Conservation (phyloP, 768 basidiomycete species). For the Rhizopogon rudus region DNA sequence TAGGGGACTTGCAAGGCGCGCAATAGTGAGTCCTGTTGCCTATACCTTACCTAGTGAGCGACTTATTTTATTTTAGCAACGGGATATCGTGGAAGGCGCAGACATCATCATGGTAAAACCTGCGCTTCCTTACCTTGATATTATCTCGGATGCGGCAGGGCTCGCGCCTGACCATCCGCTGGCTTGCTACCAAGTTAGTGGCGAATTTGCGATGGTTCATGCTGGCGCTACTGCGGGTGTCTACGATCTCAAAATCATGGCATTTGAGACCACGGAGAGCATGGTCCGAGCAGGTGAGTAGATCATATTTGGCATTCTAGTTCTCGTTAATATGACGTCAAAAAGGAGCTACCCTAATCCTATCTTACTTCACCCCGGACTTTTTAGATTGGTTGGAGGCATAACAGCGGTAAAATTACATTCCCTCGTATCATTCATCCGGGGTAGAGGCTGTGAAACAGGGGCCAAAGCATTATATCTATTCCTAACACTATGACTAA, state of each 20-base stretch:
- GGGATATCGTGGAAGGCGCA: slow-evolving; percentile 87
- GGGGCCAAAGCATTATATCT: too few relatives aligned
- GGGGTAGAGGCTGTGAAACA: too few relatives aligned
- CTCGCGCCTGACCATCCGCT: slow-evolving; percentile 84
- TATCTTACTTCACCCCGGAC: slow-evolving; percentile 95
- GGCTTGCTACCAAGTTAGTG: slow-evolving; percentile 97
- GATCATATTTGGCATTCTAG: neutral
- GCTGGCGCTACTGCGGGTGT: slow-evolving; percentile 92
- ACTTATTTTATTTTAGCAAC: slow-evolving; percentile 47
- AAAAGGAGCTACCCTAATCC: slow-evolving; percentile 82
- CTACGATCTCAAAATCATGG: slow-evolving; percentile 90
- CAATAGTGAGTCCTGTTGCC: slow-evolving; percentile 60
- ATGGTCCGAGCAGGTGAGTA: slow-evolving; percentile 86
- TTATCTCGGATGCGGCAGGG: slow-evolving; percentile 82
- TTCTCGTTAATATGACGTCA: slow-evolving; percentile 1
- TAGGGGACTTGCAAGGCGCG: slow-evolving; percentile 87
- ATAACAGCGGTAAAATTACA: neutral
- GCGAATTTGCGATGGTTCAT: slow-evolving; percentile 96
- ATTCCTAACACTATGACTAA: too few relatives aligned
- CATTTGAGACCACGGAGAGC: slow-evolving; percentile 87
- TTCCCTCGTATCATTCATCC: too few relatives aligned
- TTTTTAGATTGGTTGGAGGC: slow-evolving; percentile 77
- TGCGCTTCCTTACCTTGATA: slow-evolving; percentile 91
- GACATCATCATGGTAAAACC: slow-evolving; percentile 99
- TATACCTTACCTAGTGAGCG: neutral